Evolutionary conservation across 2,329 filamentous ascomycete genomes (phyloP).

Genomic region (Colletotrichum sp.): DNA sequence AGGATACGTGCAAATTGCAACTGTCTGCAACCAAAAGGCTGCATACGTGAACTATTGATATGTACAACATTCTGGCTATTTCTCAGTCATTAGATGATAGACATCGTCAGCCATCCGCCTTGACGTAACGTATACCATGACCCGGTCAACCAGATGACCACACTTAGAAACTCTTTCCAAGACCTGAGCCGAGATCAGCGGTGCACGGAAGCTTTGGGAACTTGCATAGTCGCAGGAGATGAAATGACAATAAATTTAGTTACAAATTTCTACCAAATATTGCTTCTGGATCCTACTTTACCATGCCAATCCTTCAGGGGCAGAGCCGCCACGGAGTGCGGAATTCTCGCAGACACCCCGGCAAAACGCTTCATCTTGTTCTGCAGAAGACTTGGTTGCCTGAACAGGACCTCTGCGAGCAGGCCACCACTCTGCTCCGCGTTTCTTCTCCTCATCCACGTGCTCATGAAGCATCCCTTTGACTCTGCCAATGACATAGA

Average conservation of each 20-base stretch:
- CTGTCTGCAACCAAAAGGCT: background rate
- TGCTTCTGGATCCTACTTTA: background rate
- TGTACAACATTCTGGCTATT: rapidly evolving
- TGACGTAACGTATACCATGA: background rate
- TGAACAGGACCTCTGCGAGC: background rate
- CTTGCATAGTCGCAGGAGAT: background rate
- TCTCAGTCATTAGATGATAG: background rate
- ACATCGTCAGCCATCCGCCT: background rate
- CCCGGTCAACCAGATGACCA: no score
- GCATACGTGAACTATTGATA: rapidly evolving
- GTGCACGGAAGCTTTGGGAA: background rate
- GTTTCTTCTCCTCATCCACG: background rate
- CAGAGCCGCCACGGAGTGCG: background rate
- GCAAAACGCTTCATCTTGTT: background rate
- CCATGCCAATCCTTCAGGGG: background rate
- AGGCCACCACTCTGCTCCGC: background rate
- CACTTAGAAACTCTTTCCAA: background rate
- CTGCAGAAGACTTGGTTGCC: background rate
- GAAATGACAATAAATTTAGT: rapidly evolving
- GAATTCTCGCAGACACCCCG: background rate
- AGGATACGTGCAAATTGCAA: background rate
- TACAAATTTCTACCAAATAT: background rate
- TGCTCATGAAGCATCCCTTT: background rate
- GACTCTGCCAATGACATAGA: background rate
- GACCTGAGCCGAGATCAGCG: background rate